Base-by-base conservation (phyloP, 257 asterid species). In the Solanum sejunctum region DNA sequence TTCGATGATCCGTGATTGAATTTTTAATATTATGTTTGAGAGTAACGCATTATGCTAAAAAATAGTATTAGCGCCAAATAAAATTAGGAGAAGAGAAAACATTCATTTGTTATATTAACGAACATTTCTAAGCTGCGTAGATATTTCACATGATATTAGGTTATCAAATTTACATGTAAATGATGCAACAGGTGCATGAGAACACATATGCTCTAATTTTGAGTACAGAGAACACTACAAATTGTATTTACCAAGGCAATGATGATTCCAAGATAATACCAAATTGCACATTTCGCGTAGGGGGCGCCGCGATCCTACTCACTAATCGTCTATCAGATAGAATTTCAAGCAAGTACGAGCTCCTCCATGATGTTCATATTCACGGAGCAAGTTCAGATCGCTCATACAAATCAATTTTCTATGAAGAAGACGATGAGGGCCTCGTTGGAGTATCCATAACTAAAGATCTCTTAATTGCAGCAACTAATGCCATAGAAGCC, bases 221-320 rank as follows among this genome's bases (percentile, higher is more conserved):
- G 13, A 91, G 93, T 81, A 88, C 87, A 2, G 93, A 91, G 32
- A 91, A 88, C 82, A 89, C 89, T 18, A 88, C 93, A 3, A 89
- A 86, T 23, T 82, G 89, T 69, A 86, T 89, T 87, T 90, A 90
- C 84, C 79, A 86, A 3, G 92, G 93, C 2, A 89, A 89, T 85
- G 85, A 80, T 49, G 82, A 87, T 66, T 86, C 93, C n/a, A 91
- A 89, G 89, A 23, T 91, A 20, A 88, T 91, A 36, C 87, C 93
- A 11, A 91, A 91, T 57, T 91, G 92, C 84, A 72, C 88, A 17
- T 88, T 91, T 83, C 87, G 92, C 7, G 85, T 89, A 7, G 93
- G 92, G 0, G 86, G 89, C 9, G 85, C 92, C 0, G 92, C 91
- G 2, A 82, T 87, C 10, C 17, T 89, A 61, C 43, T 89, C 5